Percentiles rank a stretch among this genome's conserved stretches.
phyloP scores from a whole-genome alignment of 2,329 filamentous ascomycete genomes.

The Cryphonectria radicalis region DNA sequence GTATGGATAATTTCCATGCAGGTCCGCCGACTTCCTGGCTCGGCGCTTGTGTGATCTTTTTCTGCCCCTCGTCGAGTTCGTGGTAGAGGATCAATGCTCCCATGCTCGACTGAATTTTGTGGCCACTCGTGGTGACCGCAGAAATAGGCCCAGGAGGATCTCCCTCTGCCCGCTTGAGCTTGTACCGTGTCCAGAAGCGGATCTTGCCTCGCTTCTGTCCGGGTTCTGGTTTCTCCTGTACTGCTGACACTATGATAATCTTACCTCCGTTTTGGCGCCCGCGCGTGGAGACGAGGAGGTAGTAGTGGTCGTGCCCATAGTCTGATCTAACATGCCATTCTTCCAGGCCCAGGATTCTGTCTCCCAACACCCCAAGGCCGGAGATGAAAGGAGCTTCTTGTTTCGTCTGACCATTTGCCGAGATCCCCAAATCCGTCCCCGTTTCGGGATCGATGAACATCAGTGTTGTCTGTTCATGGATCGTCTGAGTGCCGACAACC shows the following conservation, averaged over 20 bases:
- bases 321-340: constrained; percentile 67
- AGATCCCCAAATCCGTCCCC: constrained; percentile 53
- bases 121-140: constrained; percentile 44
- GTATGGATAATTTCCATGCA: constrained; percentile 42
- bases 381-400: constrained; percentile 53
- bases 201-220: constrained; percentile 42
- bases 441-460: constrained; percentile 61
- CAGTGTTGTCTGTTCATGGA: constrained; percentile 51
- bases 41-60: constrained; percentile 54
- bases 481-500: constrained; percentile 53
- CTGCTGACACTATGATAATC: constrained; percentile 60
- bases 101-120: constrained; percentile 23
- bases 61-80: constrained; percentile 52
- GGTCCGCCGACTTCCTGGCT: constrained; percentile 56
- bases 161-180: constrained; percentile 45
- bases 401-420: constrained; percentile 40
- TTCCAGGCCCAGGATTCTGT: constrained; percentile 62
- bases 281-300: constrained; percentile 64
- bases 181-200: constrained; percentile 59
- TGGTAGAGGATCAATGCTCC: constrained; percentile 42
- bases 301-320: constrained; percentile 59
- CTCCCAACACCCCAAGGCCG: constrained; percentile 59
- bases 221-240: constrained; percentile 36
- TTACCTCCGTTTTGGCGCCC: constrained; percentile 45
- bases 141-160: constrained; percentile 49